Percentiles rank a stretch among this genome's conserved stretches.
phyloP scores from a whole-genome alignment of 192 early-diverging fungal species.

The Backusella mclennaniae region DNA sequence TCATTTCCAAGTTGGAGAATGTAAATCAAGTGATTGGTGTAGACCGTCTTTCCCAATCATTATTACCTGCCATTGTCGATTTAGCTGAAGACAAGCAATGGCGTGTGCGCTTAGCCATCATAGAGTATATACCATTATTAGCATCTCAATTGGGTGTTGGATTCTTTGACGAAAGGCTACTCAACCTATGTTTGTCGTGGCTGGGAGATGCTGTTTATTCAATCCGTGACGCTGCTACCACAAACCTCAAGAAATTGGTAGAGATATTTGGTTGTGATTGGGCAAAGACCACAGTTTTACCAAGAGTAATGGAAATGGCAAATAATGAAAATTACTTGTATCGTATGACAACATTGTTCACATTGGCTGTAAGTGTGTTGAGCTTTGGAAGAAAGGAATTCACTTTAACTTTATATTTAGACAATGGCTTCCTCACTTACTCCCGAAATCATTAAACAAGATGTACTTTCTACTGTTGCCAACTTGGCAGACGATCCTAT shows the following conservation, averaged over 20 bases:
- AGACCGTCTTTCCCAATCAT: constrained; percentile 92
- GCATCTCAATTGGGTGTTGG: constrained; percentile 92
- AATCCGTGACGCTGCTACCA: constrained; percentile 95
- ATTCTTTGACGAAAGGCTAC: constrained; percentile 98
- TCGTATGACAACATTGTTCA: constrained; percentile 98
- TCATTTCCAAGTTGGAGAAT: constrained; percentile 96
- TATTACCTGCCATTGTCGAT: constrained; percentile 97
- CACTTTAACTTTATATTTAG: constrained; percentile 34
- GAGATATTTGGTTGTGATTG: constrained; percentile 99
- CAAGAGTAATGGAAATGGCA: constrained; percentile 89
- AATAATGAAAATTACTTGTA: constrained; percentile 91
- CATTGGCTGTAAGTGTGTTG: constrained; percentile 71
- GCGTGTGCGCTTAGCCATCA: constrained; percentile 98
- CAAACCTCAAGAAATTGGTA: constrained; percentile 92
- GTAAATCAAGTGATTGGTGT: constrained; percentile 98
- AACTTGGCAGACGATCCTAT: constrained; percentile 89
- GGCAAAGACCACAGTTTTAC: constrained; percentile 93
- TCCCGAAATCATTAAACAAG: constrained; percentile 85
- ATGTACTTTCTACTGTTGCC: constrained; percentile 85
- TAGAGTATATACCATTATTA: constrained; percentile 98
- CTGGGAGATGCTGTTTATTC: constrained; percentile 95
- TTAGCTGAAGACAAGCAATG: constrained; percentile 99
- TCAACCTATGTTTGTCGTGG: constrained; percentile 96
- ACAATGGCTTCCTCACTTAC: constrained; percentile 86
- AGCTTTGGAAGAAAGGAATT: no score